Evolutionary conservation across 805 yeast genomes (phyloP), one percentile per base, ranked within the genome.

Genomic region (Kregervanrija fluxuum): DNA sequence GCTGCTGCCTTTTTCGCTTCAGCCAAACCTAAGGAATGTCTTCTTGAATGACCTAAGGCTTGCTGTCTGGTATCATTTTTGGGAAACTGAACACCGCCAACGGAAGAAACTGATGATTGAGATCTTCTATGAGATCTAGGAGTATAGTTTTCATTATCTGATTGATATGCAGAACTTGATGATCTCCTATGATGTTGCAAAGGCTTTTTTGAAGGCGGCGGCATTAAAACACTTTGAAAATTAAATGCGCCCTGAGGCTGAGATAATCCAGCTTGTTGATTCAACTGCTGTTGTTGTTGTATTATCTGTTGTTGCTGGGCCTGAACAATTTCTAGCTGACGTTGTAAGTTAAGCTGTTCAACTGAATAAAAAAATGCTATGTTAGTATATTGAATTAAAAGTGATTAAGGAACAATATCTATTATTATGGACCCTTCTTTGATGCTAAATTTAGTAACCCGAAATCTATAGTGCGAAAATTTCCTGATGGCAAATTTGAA

Each of bases 1-100:
- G 96, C 96, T n/a, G 99, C 99, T 6, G 97, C 97, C 54, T 82
- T 82, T 56, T 86, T 89, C 11, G 98, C 98, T 65, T 91, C 99
- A 43, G 81, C 81, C 46, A 91, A 71, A 2, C 95, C 97, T 48
- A 91, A 69, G 0, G 97, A 89, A 62, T 91, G 98, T 62, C 99
- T 79, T 68, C 99, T 80, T 36, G 73, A 69, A 61, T 91, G 99
- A 33, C 97, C 96, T 48, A 70, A 66, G 12, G 67, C 68, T 40
- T 69, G 60, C 35, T 54, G 59, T 37, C 56, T 51, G 35, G 49
- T 37, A 35, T 52, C 56, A 3, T 51, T 42, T 34, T 53, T 57
- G 17, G 45, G 50, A 37, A 42, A 50, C 9, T 38, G 46, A 38
- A 54, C 55, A 41, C 49, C 48, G 13, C 53, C 48, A 12, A 52